These are phyloP conservation scores for Amanita subjunquillea DNA, from an alignment of 768 basidiomycete species.

Conservation along the genomic window DNA sequence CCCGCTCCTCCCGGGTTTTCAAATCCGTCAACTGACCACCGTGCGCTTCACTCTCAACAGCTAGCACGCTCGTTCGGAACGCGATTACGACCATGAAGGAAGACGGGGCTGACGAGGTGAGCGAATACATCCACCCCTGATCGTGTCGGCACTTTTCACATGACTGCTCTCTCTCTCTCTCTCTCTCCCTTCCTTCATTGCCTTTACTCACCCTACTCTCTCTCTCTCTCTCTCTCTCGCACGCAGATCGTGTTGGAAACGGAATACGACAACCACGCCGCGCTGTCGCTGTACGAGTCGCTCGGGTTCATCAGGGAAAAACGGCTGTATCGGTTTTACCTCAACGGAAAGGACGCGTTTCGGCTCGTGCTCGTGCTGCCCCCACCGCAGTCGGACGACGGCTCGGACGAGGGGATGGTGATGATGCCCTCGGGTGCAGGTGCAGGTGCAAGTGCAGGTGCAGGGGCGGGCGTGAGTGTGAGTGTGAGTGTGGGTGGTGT, in stretches of 20 bases:
- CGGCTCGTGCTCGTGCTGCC: slow-evolving; percentile 63
- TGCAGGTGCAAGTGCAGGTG: too few relatives aligned
- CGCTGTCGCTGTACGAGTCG: slow-evolving; percentile 81
- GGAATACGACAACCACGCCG: slow-evolving; percentile 85
- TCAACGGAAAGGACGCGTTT: slow-evolving; percentile 96
- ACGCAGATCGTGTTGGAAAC: slow-evolving; percentile 81
- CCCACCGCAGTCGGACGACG: slow-evolving; percentile 23
- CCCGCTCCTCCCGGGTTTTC: background rate
- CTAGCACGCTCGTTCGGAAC: slow-evolving; percentile 73
- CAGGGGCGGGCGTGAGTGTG: too few relatives aligned
- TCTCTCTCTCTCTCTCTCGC: background rate
- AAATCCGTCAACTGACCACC: background rate
- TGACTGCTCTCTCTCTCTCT: background rate
- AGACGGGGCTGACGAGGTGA: slow-evolving; percentile 78
- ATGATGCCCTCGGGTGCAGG: too few relatives aligned
- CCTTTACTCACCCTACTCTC: too few relatives aligned
- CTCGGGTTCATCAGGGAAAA: slow-evolving; percentile 96
- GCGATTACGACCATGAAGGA: slow-evolving; percentile 80
- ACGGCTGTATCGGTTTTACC: slow-evolving; percentile 87
- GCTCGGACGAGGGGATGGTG: too few relatives aligned
- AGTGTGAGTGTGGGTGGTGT: too few relatives aligned
- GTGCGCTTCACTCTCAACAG: slow-evolving; percentile 27
- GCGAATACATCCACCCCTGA: slow-evolving; percentile 12
- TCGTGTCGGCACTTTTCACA: too few relatives aligned
- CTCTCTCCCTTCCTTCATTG: background rate